Conservation (phyloP, 768 basidiomycete genomes). For the Boletus subcaerulescens region DNA sequence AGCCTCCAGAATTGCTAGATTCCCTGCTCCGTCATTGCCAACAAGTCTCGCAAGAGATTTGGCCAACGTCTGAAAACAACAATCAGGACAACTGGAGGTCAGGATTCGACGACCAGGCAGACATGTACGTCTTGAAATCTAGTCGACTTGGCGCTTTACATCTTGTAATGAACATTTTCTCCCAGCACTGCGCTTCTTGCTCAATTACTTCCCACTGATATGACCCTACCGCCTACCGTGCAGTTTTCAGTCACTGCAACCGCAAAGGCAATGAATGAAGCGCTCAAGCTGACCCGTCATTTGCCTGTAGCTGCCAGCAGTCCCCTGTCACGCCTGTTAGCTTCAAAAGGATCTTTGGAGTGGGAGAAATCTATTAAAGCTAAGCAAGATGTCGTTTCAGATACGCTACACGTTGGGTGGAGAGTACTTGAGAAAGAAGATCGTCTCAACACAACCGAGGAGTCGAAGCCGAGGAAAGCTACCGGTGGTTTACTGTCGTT, state of each 20-base stretch:
- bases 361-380: conserved; percentile 72
- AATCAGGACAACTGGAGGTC: conserved; percentile 36
- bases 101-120: conserved; percentile 49
- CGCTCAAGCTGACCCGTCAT: conserved; percentile 64
- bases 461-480: conserved; percentile 46
- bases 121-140: conserved; percentile 48
- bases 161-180: conserved; percentile 4
- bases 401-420: conserved; percentile 68
- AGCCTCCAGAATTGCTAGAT: conserved; percentile 71
- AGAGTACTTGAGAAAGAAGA: conserved; percentile 59
- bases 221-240: conserved; percentile 46
- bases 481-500: conserved; percentile 68
- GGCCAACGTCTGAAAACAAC: conserved; percentile 37
- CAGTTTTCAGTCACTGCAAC: conserved; percentile 55
- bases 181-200: conserved; percentile 40
- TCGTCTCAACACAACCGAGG: conserved; percentile 29
- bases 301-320: conserved; percentile 50
- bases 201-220: conserved; percentile 48
- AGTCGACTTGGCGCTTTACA: not conserved
- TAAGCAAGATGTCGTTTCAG: conserved; percentile 43
- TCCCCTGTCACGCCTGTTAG: conserved; percentile 66
- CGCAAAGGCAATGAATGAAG: conserved; percentile 56
- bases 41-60: conserved; percentile 50
- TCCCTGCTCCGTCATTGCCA: conserved; percentile 54
- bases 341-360: conserved; percentile 68